Evolutionary conservation across 345 rosid genomes (phyloP).

Genomic region (Aquilaria sinensis): DNA sequence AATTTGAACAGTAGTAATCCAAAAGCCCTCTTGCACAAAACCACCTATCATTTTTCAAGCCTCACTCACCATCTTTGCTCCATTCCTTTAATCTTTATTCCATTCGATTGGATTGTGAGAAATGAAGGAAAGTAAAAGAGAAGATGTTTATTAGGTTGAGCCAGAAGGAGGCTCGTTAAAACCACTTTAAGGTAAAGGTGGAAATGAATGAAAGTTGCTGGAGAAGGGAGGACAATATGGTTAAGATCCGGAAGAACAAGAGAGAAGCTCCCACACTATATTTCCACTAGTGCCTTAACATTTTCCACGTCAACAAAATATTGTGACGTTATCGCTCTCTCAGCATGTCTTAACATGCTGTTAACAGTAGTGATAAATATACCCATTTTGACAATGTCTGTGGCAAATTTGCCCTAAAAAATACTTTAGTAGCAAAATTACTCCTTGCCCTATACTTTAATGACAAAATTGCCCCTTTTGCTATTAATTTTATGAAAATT

Average conservation of each 20-base stretch:
- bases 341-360: too few species aligned
- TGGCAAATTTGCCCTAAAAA: too few species aligned
- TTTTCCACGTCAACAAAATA: too few species aligned
- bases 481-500: too few species aligned
- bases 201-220: constrained; percentile 70
- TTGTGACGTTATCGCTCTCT: too few species aligned
- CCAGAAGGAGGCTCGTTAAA: constrained; percentile 60
- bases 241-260: constrained; percentile 78
- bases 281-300: too few species aligned
- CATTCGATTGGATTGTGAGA: constrained; percentile 3
- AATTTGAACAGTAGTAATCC: constrained; percentile 9
- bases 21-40: constrained; percentile 6
- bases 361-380: too few species aligned
- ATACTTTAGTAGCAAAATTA: too few species aligned
- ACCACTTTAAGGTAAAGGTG: constrained; percentile 50
- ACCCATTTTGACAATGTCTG: too few species aligned
- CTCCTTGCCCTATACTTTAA: too few species aligned
- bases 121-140: neutral
- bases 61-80: constrained; percentile 12
- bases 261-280: constrained; percentile 31
- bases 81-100: constrained; percentile 1
- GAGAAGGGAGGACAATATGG: constrained; percentile 80
- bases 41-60: constrained; percentile 8
- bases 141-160: constrained; percentile 62
- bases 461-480: too few species aligned